Base-by-base conservation (phyloP, 2,329 filamentous ascomycete species). In the Trichoderma sp. region DNA sequence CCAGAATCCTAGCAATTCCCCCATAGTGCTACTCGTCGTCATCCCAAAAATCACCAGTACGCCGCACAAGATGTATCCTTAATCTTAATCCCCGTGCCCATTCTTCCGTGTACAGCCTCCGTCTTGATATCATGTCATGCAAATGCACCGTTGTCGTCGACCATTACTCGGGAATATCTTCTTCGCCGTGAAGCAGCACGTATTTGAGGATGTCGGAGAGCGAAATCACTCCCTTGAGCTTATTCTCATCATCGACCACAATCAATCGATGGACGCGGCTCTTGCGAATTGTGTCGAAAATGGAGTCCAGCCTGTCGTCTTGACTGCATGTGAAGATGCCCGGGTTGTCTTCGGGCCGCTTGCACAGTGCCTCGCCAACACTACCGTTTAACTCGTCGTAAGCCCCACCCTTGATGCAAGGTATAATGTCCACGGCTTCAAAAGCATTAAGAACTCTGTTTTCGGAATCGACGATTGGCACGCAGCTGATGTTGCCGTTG, bases 121-220 rank as follows among this genome's bases (percentile, higher is more conserved):
- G 35, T 63, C 50, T 71, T 38, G 29, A 63, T 68, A 62, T 67
- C 45, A 35, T 35, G 16, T 29, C 18, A 59, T 62, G 29, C 60
- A 38, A 9, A 45, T 45, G 16, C 38, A 41, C 29, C 59, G 21
- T 65, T 18, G 9, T 24, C 18, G 9, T 35, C 33, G 29, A 21
- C 24, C 27, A 38, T 63, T 63, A 64, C 33, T 56, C 29, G 5
- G 27, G 8, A 11, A 24, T 6, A 4, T 91, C 89, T 79, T 91
- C 92, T 81, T 94, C 93, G 71, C 94, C 94, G 79, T 94, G 90
- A 27, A 98, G 88, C 78, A 99, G 88, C 71, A 98, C 94, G 83
- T 99, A 98, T 81, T 97, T 95, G 79, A 99, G 90, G 79, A 99
- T 98, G 85, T 99, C 97, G 76, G 96, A 98, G 73, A 99, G 88